Percentiles rank a stretch among this genome's conserved stretches.
Evolutionary conservation across 495 filamentous ascomycete genomes (phyloP).

Genomic region (Xylona heveae): DNA sequence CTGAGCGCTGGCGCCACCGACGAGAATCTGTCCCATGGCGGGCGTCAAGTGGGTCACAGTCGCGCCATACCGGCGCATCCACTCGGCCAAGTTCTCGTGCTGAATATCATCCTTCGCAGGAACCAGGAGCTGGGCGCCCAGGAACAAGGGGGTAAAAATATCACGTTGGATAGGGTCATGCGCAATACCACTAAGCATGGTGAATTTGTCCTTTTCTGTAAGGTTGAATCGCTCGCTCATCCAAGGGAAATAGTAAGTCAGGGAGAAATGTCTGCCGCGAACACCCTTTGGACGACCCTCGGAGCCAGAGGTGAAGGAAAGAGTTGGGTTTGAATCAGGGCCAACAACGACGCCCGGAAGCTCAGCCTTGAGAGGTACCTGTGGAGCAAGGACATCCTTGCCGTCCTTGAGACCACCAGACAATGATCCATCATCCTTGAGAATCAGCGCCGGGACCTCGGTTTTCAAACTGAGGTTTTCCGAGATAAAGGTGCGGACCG

Average conservation of each 20-base stretch:
- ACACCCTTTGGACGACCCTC: slow-evolving; percentile 82
- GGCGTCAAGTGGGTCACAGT: slow-evolving; percentile 87
- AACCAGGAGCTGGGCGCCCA: slow-evolving; percentile 64
- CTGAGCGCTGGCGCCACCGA: slow-evolving; percentile 58
- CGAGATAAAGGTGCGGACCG: slow-evolving; percentile 54
- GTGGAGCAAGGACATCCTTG: slow-evolving; percentile 40
- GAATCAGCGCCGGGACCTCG: slow-evolving; percentile 52
- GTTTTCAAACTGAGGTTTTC: slow-evolving; percentile 51
- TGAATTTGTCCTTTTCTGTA: slow-evolving; percentile 55
- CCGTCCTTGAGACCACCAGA: slow-evolving; percentile 41
- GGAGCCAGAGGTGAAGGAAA: slow-evolving; percentile 69
- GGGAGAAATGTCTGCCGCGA: slow-evolving; percentile 65
- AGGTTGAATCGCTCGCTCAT: slow-evolving; percentile 72
- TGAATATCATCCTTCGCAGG: slow-evolving; percentile 71
- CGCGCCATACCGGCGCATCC: slow-evolving; percentile 61
- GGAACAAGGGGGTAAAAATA: slow-evolving; percentile 84
- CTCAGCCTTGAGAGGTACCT: slow-evolving; percentile 27
- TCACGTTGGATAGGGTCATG: slow-evolving; percentile 87
- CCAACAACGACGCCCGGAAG: slow-evolving; percentile 63
- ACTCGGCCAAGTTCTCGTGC: slow-evolving; percentile 74
- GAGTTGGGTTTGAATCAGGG: slow-evolving; percentile 67
- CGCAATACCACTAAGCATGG: slow-evolving; percentile 65
- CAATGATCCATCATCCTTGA: slow-evolving; percentile 55
- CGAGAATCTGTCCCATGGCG: slow-evolving; percentile 88
- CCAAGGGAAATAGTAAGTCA: slow-evolving; percentile 81